Percentiles rank a stretch among this genome's conserved stretches.
Evolutionary conservation across 1,284 basidiomycete genomes (phyloP).

Genomic region (Ustilago trichophora): DNA sequence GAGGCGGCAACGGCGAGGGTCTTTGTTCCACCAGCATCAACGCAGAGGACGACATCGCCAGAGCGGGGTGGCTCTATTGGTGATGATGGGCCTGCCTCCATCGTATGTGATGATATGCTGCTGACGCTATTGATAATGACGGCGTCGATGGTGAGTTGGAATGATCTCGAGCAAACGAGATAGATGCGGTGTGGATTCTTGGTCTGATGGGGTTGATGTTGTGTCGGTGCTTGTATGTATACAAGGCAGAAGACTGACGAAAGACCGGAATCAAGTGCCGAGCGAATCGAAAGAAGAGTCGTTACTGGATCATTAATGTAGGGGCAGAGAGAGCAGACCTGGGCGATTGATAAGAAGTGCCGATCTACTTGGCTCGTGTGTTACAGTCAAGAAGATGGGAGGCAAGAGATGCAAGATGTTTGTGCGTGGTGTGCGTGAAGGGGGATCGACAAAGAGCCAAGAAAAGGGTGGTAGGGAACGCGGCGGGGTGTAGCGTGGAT

Average conservation of each 20-base stretch:
- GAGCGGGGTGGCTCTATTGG: slow-evolving; percentile 6
- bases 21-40: slow-evolving; percentile 50
- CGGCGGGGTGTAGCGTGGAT: background rate
- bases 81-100: slow-evolving; percentile 27
- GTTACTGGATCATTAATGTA: too few species aligned
- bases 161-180: background rate
- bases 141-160: background rate
- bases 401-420: too few species aligned
- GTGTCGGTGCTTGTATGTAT: too few species aligned
- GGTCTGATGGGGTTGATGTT: too few species aligned
- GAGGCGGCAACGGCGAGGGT: slow-evolving; percentile 40
- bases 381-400: too few species aligned
- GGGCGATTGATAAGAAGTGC: slow-evolving; percentile 7
- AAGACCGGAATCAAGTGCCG: too few species aligned
- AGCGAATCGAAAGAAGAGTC: too few species aligned
- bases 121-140: background rate
- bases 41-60: slow-evolving; percentile 36
- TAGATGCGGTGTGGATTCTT: too few species aligned
- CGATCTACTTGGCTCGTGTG: too few species aligned
- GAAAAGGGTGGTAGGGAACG: background rate
- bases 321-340: background rate
- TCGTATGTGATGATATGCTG: slow-evolving; percentile 3
- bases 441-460: slow-evolving; percentile 6
- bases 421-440: background rate
- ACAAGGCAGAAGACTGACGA: too few species aligned